Conservation (phyloP, 768 basidiomycete species). For the Amylocystis lapponica region DNA sequence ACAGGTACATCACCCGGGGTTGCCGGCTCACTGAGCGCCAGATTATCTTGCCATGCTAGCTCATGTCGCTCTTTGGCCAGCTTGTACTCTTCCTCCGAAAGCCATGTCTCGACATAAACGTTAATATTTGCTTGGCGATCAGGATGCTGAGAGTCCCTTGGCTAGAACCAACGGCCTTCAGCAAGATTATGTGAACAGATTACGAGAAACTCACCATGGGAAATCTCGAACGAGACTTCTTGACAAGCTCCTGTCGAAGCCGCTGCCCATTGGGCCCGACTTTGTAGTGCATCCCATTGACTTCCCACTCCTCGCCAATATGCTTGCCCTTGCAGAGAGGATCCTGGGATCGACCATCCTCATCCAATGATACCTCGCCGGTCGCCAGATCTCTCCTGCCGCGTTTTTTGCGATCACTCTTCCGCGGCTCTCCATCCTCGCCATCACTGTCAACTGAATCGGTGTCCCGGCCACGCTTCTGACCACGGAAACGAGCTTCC, state of each 20-base stretch:
- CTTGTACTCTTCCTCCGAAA: slow-evolving; percentile 68
- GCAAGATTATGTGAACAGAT: not conserved
- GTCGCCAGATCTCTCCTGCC: slow-evolving; percentile 42
- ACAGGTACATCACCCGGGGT: slow-evolving; percentile 33
- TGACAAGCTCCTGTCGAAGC: slow-evolving; percentile 64
- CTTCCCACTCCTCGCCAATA: slow-evolving; percentile 76
- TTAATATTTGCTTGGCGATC: slow-evolving; percentile 64
- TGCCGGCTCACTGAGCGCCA: slow-evolving; percentile 37
- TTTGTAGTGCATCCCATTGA: slow-evolving; percentile 64
- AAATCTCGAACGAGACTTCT: slow-evolving; percentile 63
- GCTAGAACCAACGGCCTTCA: slow-evolving; percentile 36
- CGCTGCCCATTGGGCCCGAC: slow-evolving; percentile 66
- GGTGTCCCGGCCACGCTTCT: slow-evolving; percentile 60
- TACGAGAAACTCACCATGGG: slow-evolving; percentile 54
- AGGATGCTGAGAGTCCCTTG: slow-evolving; percentile 72
- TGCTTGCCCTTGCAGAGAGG: slow-evolving; percentile 49
- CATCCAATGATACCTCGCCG: slow-evolving; percentile 43
- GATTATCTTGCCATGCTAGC: slow-evolving; percentile 66
- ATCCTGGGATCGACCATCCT: slow-evolving; percentile 42
- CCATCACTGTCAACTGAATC: slow-evolving; percentile 29
- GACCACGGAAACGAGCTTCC: slow-evolving; percentile 43
- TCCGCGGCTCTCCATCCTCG: slow-evolving; percentile 35
- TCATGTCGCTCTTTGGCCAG: slow-evolving; percentile 54
- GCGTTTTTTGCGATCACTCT: slow-evolving; percentile 43
- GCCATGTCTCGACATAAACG: slow-evolving; percentile 75